These are phyloP conservation scores for Botryosphaeria dothidea DNA, from an alignment of 2,329 filamentous ascomycete species.

Conservation along the genomic window DNA sequence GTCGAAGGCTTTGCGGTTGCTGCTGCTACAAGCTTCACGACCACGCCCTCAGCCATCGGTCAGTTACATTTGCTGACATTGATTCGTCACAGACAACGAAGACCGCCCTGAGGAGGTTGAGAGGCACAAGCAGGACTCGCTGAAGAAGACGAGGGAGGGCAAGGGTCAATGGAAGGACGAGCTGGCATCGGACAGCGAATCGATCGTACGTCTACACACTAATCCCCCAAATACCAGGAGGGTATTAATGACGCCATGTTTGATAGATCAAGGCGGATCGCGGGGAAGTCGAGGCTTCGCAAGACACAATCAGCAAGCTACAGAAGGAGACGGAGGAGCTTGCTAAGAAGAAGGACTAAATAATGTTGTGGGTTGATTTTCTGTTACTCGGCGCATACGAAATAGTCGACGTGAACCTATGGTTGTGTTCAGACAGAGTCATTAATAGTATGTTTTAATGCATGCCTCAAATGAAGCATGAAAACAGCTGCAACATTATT, in stretches of 20 bases:
- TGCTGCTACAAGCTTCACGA: no score
- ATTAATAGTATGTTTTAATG: neutral
- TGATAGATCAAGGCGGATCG: slow-evolving; percentile 44
- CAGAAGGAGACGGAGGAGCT: slow-evolving; percentile 46
- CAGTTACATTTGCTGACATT: neutral
- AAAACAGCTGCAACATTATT: no score
- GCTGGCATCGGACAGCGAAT: slow-evolving; percentile 43
- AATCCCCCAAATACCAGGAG: no score
- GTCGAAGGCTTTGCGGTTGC: no score
- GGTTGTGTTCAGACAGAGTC: neutral
- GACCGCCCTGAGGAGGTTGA: slow-evolving; percentile 44
- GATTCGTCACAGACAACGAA: slow-evolving; percentile 29
- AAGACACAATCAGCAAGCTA: slow-evolving; percentile 44
- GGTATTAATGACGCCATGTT: neutral
- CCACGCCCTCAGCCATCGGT: no score
- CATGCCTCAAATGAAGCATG: neutral
- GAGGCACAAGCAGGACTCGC: slow-evolving; percentile 45
- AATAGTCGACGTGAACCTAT: neutral
- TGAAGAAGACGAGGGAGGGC: slow-evolving; percentile 45
- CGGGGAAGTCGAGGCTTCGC: slow-evolving; percentile 44
- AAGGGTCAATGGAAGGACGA: slow-evolving; percentile 47
- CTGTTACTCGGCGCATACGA: neutral
- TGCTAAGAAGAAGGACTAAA: slow-evolving; percentile 29
- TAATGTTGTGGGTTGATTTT: neutral
- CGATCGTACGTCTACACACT: slow-evolving; percentile 19